Percentiles rank a stretch among this genome's conserved stretches.
These are phyloP conservation scores for Salix koriyanagi DNA, from an alignment of 345 rosid genomes.

Conservation along the genomic window DNA sequence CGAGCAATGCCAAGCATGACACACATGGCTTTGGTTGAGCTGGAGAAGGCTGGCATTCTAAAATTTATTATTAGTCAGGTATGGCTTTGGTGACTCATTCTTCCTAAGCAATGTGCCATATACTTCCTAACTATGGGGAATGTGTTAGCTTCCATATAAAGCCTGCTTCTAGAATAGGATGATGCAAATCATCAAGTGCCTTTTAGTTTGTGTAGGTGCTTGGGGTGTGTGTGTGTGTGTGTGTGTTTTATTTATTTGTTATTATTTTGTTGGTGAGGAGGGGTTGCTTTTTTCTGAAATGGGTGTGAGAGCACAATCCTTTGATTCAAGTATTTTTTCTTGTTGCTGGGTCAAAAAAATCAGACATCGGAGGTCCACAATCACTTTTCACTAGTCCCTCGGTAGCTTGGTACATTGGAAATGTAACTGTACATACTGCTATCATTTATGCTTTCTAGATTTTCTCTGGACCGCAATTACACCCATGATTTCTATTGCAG, in stretches of 20 bases:
- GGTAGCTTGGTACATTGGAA: neutral
- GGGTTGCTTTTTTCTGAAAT: neutral
- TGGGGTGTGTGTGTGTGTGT: neutral
- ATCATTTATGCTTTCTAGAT: neutral
- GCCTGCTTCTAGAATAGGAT: neutral
- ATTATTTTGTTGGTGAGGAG: neutral
- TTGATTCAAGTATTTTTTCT: neutral
- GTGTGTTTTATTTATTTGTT: neutral
- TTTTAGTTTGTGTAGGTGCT: neutral
- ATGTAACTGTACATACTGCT: neutral
- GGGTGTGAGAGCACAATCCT: neutral
- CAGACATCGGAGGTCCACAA: neutral
- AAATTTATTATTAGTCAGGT: conserved; percentile 95
- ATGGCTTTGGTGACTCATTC: neutral
- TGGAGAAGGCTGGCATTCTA: conserved; percentile 81
- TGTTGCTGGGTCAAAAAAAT: neutral
- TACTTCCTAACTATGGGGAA: neutral
- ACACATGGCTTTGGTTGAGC: conserved; percentile 92
- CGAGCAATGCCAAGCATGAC: conserved; percentile 97
- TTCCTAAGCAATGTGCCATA: neutral
- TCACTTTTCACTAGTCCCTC: neutral
- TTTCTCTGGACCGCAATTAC: neutral
- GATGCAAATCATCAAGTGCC: neutral
- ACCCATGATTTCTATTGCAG: neutral
- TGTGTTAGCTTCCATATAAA: neutral